Percentiles rank a stretch among this genome's conserved stretches.
phyloP scores from a whole-genome alignment of 1,284 basidiomycete genomes.

The Porodaedalea pini region DNA sequence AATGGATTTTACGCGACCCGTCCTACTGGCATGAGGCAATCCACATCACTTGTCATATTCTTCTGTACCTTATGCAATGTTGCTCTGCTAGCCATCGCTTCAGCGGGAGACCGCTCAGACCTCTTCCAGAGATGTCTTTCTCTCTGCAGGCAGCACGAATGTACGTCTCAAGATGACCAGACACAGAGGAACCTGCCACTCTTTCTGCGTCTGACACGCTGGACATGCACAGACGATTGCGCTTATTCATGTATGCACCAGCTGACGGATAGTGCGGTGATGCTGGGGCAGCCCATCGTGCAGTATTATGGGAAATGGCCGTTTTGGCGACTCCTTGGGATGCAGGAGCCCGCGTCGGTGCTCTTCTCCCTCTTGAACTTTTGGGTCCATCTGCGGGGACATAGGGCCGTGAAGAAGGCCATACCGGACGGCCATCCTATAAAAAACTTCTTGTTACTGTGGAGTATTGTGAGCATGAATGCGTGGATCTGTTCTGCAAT shows the following conservation, averaged over 20 bases:
- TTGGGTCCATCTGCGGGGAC: conserved; percentile 63
- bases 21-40: background rate
- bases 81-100: conserved; percentile 29
- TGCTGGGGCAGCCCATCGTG: conserved; percentile 39
- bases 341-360: conserved; percentile 94
- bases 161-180: conserved; percentile 30
- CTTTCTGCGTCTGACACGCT: conserved; percentile 53
- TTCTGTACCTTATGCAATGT: conserved; percentile 3
- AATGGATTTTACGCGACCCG: background rate
- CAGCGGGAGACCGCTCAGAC: conserved; percentile 57
- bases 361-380: conserved; percentile 86
- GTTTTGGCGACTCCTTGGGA: conserved; percentile 79
- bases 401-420: conserved; percentile 43
- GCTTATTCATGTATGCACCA: conserved; percentile 86
- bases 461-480: conserved; percentile 77
- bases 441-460: conserved; percentile 63
- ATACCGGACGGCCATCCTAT: conserved; percentile 65
- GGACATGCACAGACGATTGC: conserved; percentile 87
- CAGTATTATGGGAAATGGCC: conserved; percentile 99
- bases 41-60: background rate
- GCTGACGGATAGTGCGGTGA: conserved; percentile 64
- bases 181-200: conserved; percentile 37
- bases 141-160: conserved; percentile 33
- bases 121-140: conserved; percentile 52
- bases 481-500: conserved; percentile 92